A percentile compares a stretch with the other conserved stretches of the same genome.
phyloP scores from a whole-genome alignment of 768 basidiomycete species.

The Paxillus involutus region DNA sequence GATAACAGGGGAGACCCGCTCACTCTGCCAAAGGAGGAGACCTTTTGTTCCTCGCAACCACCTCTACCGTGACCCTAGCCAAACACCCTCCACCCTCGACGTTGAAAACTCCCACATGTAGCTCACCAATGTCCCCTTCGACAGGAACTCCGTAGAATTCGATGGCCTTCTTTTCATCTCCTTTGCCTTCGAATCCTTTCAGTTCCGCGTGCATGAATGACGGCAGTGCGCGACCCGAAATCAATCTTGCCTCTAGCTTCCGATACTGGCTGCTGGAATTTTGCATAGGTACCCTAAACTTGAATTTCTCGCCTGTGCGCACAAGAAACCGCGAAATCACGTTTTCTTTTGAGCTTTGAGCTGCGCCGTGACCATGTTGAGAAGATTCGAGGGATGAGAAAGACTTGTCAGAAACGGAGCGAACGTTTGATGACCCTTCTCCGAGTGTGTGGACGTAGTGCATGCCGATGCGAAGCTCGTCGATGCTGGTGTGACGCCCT shows the following conservation, averaged over 20 bases:
- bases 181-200: constrained; percentile 33
- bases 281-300: constrained; percentile 51
- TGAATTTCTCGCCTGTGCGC: constrained; percentile 58
- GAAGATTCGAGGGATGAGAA: constrained; percentile 67
- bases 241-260: constrained; percentile 47
- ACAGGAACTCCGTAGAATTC: constrained; percentile 58
- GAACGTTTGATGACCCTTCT: constrained; percentile 39
- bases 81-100: constrained; percentile 50
- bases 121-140: constrained; percentile 51
- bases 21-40: constrained; percentile 23
- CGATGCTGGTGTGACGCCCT: constrained; percentile 44
- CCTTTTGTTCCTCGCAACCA: constrained; percentile 39
- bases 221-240: constrained; percentile 54
- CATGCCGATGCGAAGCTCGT: constrained; percentile 68
- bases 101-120: constrained; percentile 56
- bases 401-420: constrained; percentile 42
- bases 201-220: constrained; percentile 55
- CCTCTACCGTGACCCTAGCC: constrained; percentile 56
- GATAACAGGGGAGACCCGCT: constrained; percentile 22
- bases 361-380: constrained; percentile 34
- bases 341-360: constrained; percentile 26
- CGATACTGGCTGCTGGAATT: constrained; percentile 26
- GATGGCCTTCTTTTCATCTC: constrained; percentile 45
- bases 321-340: constrained; percentile 43
- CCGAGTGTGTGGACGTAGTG: constrained; percentile 72